Evolutionary conservation across 2,329 filamentous ascomycete species (phyloP), one percentile per base, ranked within the genome.

Genomic region (Cladosporium austrohemisphaericum): DNA sequence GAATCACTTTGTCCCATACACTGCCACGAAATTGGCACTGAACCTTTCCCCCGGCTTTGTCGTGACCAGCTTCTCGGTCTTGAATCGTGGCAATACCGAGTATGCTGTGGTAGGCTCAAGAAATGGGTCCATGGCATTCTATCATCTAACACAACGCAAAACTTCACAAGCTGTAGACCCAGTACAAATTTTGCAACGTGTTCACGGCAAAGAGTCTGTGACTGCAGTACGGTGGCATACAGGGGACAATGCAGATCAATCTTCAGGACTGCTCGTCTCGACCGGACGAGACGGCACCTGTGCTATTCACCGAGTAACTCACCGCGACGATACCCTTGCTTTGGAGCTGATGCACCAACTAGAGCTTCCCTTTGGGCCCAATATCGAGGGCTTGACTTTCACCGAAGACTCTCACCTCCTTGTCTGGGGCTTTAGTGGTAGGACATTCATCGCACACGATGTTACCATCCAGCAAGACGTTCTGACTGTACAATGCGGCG

Each of bases 391-490:
- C 0, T 77, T 85, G 0, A 84, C 80, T 70, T 78, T 92, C 52
- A 58, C 60, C 58, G 51, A 59, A 1, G 66, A 66, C 0, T 65
- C 72, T 1, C 76, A 86, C 38, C 71, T 95, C 1, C 72, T 90
- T 22, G 71, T 95, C 10, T 87, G 84, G 64, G 92, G 92, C 3
- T 97, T 96, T 69, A 82, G 80, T 49, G 83, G 86, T 63, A 88
- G 83, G 54, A 75, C 81, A 38, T 94, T 97, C 62, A 74, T 95
- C 10, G 77, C 92, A 8, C 93, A 88, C 80, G 88, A 95, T 64
- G 83, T 87, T 62, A 83, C 80, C 0, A 73, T 72, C 1, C 82
- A 88, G 51, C 77, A 81, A 49, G 85, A 92, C 59, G 67, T 92
- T 13, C 79, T 85, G 48, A 76, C 75, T 1, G 76, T 95, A 23